A percentile compares a stretch with the other conserved stretches of the same genome.
phyloP scores from a whole-genome alignment of 2,329 filamentous ascomycete species.

The Pleomassaria siparia region DNA sequence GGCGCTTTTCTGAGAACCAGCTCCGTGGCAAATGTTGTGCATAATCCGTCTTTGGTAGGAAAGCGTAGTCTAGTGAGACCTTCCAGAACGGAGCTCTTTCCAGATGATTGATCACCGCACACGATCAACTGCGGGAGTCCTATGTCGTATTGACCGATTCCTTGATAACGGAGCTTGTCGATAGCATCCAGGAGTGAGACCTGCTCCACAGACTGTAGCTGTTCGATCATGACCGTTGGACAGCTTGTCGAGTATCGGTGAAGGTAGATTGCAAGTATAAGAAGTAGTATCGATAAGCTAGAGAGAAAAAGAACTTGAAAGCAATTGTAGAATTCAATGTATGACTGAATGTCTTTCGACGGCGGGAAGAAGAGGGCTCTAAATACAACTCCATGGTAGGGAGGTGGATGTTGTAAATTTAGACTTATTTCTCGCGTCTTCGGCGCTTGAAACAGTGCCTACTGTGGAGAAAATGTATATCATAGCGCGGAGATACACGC shows the following conservation, averaged over 20 bases:
- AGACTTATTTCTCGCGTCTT: not conserved
- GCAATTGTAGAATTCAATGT: not conserved
- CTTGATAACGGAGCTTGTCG: slow-evolving; percentile 47
- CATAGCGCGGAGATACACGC: not conserved
- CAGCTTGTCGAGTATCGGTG: slow-evolving; percentile 12
- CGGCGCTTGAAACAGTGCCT: not conserved
- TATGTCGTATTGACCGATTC: slow-evolving; percentile 34
- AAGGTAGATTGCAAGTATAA: slow-evolving; percentile 7
- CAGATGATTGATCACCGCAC: slow-evolving; percentile 33
- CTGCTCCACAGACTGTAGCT: slow-evolving; percentile 31
- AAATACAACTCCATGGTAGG: no score
- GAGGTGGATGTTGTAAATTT: no score
- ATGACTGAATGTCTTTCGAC: not conserved
- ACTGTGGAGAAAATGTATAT: not conserved
- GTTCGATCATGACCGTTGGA: slow-evolving; percentile 20
- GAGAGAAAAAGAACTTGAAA: no score
- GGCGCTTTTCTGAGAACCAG: slow-evolving; percentile 53
- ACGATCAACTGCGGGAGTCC: slow-evolving; percentile 34
- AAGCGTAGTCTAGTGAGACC: slow-evolving; percentile 58
- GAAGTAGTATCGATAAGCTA: not conserved
- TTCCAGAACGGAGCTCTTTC: slow-evolving; percentile 36
- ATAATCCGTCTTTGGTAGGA: slow-evolving; percentile 56
- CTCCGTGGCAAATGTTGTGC: slow-evolving; percentile 65
- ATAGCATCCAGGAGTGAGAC: slow-evolving; percentile 55
- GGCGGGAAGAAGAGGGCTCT: not conserved